Base-by-base conservation (phyloP, 305 asterid genomes). In the Petunia hybrid region DNA sequence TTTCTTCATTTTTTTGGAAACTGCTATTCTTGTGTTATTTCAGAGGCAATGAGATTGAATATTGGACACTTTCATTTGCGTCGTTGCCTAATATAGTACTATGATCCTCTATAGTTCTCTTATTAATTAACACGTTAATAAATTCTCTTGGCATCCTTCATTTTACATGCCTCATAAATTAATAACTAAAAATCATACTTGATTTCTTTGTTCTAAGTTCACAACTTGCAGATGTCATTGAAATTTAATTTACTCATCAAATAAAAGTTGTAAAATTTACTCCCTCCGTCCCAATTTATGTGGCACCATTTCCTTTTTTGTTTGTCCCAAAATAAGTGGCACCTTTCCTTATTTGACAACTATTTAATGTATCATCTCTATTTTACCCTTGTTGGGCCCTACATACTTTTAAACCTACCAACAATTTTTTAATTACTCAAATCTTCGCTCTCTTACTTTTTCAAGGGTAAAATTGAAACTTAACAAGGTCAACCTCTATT, bases 151-250 rank as follows among this genome's bases (percentile, higher is more conserved):
- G 74, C 70, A 71, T 63, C 83, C 64, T 79, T 77, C 22, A 79
- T 64, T 22, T 38, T 73, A 83, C 80, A 41, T 83, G 86, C 83
- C 80, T 80, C 51, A 55, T 78, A 22, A 83, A 39, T 43, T 79
- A 83, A 45, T 83, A 81, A 38, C 22, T 61, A n/a, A 81, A 83
- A 62, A 22, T 83, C 86, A 56, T 57, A 63, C 61, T 83, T 83
- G 6, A 83, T 45, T 1, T 78, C 83, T 60, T 74, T 3, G 46
- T 71, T 45, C 9, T 56, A 8, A 40, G 8, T 2, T 64, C 64
- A 45, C 41, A 55, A 53, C 79, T 66, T 48, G 84, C 79, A 14
- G 89, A 87, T 63, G 70, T 81, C 88, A 85, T 88, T 85, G 67
- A 77, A 81, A 60, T 7, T 2, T 35, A 36, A 9, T 35, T 35